These are phyloP conservation scores for Mollisiaceae sp. DNA, from an alignment of 2,329 filamentous ascomycete genomes.

Conservation along the genomic window DNA sequence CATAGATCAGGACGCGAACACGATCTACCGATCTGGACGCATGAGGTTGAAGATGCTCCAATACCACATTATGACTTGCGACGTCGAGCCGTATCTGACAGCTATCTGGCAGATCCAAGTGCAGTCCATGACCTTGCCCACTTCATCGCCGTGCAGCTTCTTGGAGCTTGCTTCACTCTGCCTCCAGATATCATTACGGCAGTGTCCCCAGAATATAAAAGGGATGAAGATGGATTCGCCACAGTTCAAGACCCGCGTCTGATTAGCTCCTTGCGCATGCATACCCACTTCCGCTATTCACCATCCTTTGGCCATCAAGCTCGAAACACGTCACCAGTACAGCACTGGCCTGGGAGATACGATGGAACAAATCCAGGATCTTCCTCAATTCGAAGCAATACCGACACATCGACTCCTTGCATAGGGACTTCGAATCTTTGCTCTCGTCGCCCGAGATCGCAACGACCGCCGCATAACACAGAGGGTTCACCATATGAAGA, in stretches of 20 bases:
- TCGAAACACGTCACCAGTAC: conserved; percentile 39
- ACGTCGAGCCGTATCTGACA: conserved; percentile 36
- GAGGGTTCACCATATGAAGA: conserved; percentile 21
- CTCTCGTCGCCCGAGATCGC: conserved; percentile 18
- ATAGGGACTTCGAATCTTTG: conserved; percentile 17
- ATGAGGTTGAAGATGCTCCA: conserved; percentile 21
- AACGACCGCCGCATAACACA: conserved; percentile 24
- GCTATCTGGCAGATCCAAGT: conserved; percentile 29
- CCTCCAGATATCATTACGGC: conserved; percentile 33
- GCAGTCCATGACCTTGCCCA: conserved; percentile 39
- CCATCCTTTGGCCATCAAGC: conserved; percentile 42
- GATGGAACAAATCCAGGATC: conserved; percentile 27
- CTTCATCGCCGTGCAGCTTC: conserved; percentile 40
- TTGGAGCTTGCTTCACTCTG: conserved; percentile 42
- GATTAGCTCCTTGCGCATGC: conserved; percentile 43
- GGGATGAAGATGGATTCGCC: conserved; percentile 9
- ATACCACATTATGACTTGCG: conserved; percentile 21
- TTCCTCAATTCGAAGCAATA: conserved; percentile 15
- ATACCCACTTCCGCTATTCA: conserved; percentile 41
- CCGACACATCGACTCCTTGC: conserved; percentile 16
- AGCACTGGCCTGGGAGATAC: conserved; percentile 32
- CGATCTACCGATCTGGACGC: conserved; percentile 25
- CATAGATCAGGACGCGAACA: conserved; percentile 16
- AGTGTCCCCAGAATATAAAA: conserved; percentile 23
- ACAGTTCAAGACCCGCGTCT: conserved; percentile 34